Evolutionary conservation across 176 grass and related monocot species (phyloP).

Genomic region (Zoysia pacifica): DNA sequence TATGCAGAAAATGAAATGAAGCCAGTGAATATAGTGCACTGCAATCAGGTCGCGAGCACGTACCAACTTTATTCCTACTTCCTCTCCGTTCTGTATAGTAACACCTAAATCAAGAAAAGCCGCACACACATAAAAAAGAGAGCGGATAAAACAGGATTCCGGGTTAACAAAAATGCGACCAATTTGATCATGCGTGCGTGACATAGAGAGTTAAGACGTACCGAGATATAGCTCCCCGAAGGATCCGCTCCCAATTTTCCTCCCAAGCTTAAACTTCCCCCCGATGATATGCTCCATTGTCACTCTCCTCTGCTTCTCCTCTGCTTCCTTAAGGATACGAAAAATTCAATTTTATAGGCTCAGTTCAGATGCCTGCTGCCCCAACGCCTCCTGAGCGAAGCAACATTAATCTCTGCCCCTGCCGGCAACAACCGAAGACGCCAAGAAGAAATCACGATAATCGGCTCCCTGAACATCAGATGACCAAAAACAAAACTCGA

Average conservation of each 20-base stretch:
- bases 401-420: neutral
- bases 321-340: neutral
- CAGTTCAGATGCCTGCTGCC: neutral
- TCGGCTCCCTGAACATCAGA: neutral
- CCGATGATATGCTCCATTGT: slow-evolving; percentile 80
- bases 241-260: slow-evolving; percentile 85
- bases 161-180: neutral
- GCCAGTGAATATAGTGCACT: neutral
- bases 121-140: neutral
- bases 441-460: neutral
- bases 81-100: slow-evolving; percentile 80
- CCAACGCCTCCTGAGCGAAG: slow-evolving; percentile 15
- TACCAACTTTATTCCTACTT: slow-evolving; percentile 91
- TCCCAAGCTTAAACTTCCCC: slow-evolving; percentile 79
- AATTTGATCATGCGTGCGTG: neutral
- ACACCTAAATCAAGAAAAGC: slow-evolving; percentile 53
- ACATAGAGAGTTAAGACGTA: slow-evolving; percentile 27
- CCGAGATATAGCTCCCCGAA: slow-evolving; percentile 84
- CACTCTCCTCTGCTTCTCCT: neutral
- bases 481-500: neutral
- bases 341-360: no score
- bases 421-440: slow-evolving; percentile 11
- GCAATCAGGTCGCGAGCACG: neutral
- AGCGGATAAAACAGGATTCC: slow-evolving; percentile 8
- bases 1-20: neutral